Percentiles rank a stretch among this genome's conserved stretches.
Conservation (phyloP, 306 rosid species). For the Quercus berberidifolia region DNA sequence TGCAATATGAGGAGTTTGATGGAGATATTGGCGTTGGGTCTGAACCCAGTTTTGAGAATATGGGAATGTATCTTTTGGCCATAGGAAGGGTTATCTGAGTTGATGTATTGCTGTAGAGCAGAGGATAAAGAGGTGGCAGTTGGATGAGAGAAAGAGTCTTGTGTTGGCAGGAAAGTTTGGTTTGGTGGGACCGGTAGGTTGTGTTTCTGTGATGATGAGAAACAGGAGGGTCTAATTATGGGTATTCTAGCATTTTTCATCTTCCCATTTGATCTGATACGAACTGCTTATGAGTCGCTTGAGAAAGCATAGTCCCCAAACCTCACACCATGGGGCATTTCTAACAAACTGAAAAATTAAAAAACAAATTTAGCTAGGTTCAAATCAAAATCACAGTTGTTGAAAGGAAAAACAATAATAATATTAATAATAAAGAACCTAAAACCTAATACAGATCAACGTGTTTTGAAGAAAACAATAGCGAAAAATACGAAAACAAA, state of each 20-base stretch:
- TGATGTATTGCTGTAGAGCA: constrained; percentile 60
- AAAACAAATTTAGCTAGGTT: too few species aligned
- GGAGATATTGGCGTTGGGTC: constrained; percentile 64
- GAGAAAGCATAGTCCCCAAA: background rate
- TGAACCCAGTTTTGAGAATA: constrained; percentile 75
- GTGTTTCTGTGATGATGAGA: background rate
- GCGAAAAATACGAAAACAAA: too few species aligned
- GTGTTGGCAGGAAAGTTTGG: constrained; percentile 25
- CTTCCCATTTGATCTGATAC: constrained; percentile 3
- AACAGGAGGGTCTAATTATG: constrained; percentile 11
- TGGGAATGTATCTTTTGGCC: constrained; percentile 77
- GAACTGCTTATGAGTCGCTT: background rate
- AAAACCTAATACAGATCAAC: too few species aligned
- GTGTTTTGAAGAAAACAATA: too few species aligned
- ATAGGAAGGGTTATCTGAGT: constrained; percentile 61
- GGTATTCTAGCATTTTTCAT: constrained; percentile 32
- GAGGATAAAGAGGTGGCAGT: constrained; percentile 34
- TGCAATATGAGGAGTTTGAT: constrained; percentile 68
- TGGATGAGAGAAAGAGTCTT: constrained; percentile 22
- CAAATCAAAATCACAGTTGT: too few species aligned
- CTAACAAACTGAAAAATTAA: too few species aligned
- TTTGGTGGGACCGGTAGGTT: background rate
- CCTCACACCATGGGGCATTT: too few species aligned
- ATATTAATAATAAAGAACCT: too few species aligned
- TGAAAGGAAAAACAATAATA: too few species aligned